Base-by-base conservation (phyloP, 2,329 filamentous ascomycete species). In the Tolypocladium ovalisporum region DNA sequence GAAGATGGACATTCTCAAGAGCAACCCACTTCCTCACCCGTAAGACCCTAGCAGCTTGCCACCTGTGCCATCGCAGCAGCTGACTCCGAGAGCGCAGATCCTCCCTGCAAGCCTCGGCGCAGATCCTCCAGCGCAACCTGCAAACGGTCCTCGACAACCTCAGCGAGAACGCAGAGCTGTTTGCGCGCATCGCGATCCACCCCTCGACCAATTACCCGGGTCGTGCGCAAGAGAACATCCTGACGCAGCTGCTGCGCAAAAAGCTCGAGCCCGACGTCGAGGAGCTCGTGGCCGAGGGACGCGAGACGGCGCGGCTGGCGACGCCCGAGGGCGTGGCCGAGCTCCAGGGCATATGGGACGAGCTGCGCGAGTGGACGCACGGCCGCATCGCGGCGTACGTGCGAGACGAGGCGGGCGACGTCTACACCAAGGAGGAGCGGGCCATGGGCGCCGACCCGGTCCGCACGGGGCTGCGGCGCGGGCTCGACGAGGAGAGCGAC, bases 251-350 rank as follows among this genome's bases (percentile, higher is more conserved):
- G 2, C 76, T 95, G 36, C 86, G 90, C 42, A 95, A 94, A 73
- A 94, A 94, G 69, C 79, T 91, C 54, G 90, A 94, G 63, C 89
- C 89, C 0, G 79, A 83, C 29, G 85, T 91, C 22, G 88, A 92
- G 67, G 83, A 85, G 57, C 86, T 87, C 73, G 84, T 93, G 32
- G 81, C 84, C 27, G 75, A 84, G 55, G 87, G 85, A 1, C 80
- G 82, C 39, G 76, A 76, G 58, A 74, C 75, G 34, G 76, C 76
- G 15, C 67, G 64, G 19, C 62, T 68, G 32, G 69, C 67, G 5
- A 77, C 59, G 64, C 75, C 75, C 1, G 78, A 85, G 55, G 75
- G 74, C 34, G 61, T 75, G 17, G 66, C 65, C 1, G 64, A 64
- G 34, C 70, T 86, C 42, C 75, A 79, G 55, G 77, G 79, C 51